Percentiles rank a stretch among this genome's conserved stretches.
Evolutionary conservation across 2,329 filamentous ascomycete species (phyloP).

Genomic region (Dissoconium aciculare): DNA sequence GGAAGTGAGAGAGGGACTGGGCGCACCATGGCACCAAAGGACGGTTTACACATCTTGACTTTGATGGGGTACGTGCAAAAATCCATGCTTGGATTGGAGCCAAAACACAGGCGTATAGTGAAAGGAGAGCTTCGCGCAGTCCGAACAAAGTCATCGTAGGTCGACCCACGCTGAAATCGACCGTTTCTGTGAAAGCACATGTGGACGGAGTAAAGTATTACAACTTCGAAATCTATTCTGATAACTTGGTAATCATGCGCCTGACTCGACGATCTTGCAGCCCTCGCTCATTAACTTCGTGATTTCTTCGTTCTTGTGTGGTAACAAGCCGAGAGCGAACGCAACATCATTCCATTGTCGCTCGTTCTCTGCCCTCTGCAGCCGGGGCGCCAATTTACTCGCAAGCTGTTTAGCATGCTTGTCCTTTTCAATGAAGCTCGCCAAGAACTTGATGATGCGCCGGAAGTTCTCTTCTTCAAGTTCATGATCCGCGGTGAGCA

Average conservation of each 20-base stretch:
- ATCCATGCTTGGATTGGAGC: too few species aligned
- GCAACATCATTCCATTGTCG: conserved; percentile 96
- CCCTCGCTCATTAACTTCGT: conserved; percentile 60
- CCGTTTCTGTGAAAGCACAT: too few species aligned
- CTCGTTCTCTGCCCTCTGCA: conserved; percentile 77
- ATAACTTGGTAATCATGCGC: conserved; percentile 12
- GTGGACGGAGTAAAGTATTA: too few species aligned
- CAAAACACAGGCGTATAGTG: too few species aligned
- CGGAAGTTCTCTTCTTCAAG: conserved; percentile 76
- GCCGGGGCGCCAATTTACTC: conserved; percentile 76
- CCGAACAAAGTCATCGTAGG: too few species aligned
- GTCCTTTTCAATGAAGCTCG: conserved; percentile 97
- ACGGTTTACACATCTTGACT: too few species aligned
- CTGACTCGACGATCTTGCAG: conserved; percentile 42
- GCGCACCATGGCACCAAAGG: too few species aligned
- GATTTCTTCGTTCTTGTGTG: conserved; percentile 88
- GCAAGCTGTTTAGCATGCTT: conserved; percentile 93
- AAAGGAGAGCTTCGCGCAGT: too few species aligned
- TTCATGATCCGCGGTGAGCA: conserved; percentile 66
- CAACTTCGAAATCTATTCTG: too few species aligned
- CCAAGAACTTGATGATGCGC: conserved; percentile 78
- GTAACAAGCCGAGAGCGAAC: conserved; percentile 74
- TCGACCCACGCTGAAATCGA: too few species aligned
- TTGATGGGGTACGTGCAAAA: too few species aligned
- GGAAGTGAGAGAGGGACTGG: too few species aligned